A percentile compares a stretch with the other conserved stretches of the same genome.
Conservation (phyloP, 2,329 filamentous ascomycete genomes). For the Dactylellina leptospora region DNA sequence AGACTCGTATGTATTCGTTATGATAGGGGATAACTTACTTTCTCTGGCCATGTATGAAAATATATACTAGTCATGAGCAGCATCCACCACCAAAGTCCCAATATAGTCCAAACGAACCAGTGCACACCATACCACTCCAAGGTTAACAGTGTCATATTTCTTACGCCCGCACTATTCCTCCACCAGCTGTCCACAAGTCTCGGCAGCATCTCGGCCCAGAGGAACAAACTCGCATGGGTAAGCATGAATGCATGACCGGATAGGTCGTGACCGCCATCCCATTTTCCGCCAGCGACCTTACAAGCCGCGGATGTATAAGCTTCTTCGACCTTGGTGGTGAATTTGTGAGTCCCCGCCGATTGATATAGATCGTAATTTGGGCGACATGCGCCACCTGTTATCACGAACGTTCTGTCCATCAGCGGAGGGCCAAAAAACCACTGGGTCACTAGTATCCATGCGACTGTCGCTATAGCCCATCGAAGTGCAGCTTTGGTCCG, state of each 20-base stretch:
- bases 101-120: conserved; percentile 67
- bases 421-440: conserved; percentile 94
- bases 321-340: conserved; percentile 62
- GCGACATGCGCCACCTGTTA: conserved; percentile 86
- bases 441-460: conserved; percentile 89
- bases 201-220: conserved; percentile 78
- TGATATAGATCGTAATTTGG: conserved; percentile 61
- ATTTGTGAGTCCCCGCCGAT: conserved; percentile 62
- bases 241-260: conserved; percentile 94
- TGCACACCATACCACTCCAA: conserved; percentile 57
- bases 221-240: conserved; percentile 80
- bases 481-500: conserved; percentile 69
- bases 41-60: conserved; percentile 99
- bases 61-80: conserved; percentile 97
- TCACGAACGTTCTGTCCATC: conserved; percentile 87
- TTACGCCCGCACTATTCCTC: conserved; percentile 61
- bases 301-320: conserved; percentile 80
- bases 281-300: conserved; percentile 80
- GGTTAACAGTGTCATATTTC: conserved; percentile 66
- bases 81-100: conserved; percentile 88
- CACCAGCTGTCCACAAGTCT: conserved; percentile 45
- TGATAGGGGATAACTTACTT: conserved; percentile 71
- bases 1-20: too few relatives aligned
- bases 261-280: conserved; percentile 95
- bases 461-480: conserved; percentile 75